These are phyloP conservation scores for Pholiota adiposa DNA, from an alignment of 1,284 basidiomycete genomes.

Conservation along the genomic window DNA sequence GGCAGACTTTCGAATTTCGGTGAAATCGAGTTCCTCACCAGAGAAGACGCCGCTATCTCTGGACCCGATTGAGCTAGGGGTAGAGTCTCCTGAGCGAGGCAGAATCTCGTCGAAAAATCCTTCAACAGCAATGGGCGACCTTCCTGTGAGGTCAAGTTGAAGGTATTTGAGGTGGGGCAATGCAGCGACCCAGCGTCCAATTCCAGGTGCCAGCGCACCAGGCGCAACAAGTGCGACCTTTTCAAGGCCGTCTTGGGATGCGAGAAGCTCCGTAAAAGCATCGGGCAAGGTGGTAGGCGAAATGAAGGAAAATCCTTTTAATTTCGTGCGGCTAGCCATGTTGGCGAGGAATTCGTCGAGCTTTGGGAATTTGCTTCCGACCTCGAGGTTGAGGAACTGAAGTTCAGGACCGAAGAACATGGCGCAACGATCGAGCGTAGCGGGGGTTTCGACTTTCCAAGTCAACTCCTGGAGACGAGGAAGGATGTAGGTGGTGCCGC, in stretches of 20 bases:
- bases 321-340: constrained; percentile 60
- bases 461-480: constrained; percentile 68
- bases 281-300: constrained; percentile 71
- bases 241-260: constrained; percentile 61
- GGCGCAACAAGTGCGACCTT: constrained; percentile 69
- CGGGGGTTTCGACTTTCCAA: constrained; percentile 71
- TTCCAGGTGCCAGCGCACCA: constrained; percentile 63
- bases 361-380: constrained; percentile 56
- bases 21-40: constrained; percentile 72
- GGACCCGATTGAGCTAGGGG: constrained; percentile 65
- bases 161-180: constrained; percentile 63
- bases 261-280: constrained; percentile 65
- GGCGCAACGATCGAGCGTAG: constrained; percentile 62
- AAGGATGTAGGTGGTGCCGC: constrained; percentile 54
- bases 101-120: constrained; percentile 75
- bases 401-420: constrained; percentile 68
- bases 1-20: constrained; percentile 67
- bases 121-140: constrained; percentile 67
- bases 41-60: constrained; percentile 79
- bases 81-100: constrained; percentile 64
- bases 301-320: constrained; percentile 68
- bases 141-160: constrained; percentile 71
- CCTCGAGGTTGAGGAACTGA: constrained; percentile 62
- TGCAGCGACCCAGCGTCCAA: constrained; percentile 71
- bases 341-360: constrained; percentile 64